A percentile compares a stretch with the other conserved stretches of the same genome.
These are phyloP conservation scores for Triangularia verruculosa DNA, from an alignment of 2,329 filamentous ascomycete species.

Conservation along the genomic window DNA sequence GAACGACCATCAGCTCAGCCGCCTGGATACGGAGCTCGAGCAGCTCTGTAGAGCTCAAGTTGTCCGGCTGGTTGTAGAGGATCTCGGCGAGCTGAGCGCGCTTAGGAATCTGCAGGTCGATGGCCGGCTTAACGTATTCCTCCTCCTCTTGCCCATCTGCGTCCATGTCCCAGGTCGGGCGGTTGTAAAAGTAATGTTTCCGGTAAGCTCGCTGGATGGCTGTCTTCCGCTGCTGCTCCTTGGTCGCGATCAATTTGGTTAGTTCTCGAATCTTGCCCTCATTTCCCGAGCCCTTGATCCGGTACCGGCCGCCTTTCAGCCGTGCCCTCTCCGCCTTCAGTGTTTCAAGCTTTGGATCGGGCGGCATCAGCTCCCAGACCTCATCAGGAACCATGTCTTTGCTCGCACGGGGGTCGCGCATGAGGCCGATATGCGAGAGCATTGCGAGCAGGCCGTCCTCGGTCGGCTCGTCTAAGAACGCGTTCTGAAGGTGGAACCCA, in stretches of 20 bases:
- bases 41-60: conserved; percentile 13
- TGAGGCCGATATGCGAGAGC: too few species aligned
- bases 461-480: too few species aligned
- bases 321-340: conserved; percentile 22
- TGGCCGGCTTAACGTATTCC: conserved; percentile 14
- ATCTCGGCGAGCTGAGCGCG: conserved; percentile 20
- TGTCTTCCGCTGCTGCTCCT: neutral
- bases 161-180: too few species aligned
- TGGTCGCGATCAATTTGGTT: neutral
- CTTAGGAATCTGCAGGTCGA: conserved; percentile 21
- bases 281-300: neutral
- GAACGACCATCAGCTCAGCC: conserved; percentile 14
- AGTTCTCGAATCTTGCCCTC: neutral
- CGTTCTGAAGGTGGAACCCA: too few species aligned
- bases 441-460: too few species aligned
- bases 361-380: too few species aligned
- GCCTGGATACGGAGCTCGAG: conserved; percentile 15
- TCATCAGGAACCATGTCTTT: too few species aligned
- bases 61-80: conserved; percentile 19
- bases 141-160: conserved; percentile 21
- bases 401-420: too few species aligned
- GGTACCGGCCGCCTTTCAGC: neutral
- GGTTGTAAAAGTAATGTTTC: conserved; percentile 30
- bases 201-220: neutral
- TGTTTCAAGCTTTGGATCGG: too few species aligned